A percentile compares a stretch with the other conserved stretches of the same genome.
These are phyloP conservation scores for Fusarium sp. DNA, from an alignment of 2,329 filamentous ascomycete species.

Conservation along the genomic window DNA sequence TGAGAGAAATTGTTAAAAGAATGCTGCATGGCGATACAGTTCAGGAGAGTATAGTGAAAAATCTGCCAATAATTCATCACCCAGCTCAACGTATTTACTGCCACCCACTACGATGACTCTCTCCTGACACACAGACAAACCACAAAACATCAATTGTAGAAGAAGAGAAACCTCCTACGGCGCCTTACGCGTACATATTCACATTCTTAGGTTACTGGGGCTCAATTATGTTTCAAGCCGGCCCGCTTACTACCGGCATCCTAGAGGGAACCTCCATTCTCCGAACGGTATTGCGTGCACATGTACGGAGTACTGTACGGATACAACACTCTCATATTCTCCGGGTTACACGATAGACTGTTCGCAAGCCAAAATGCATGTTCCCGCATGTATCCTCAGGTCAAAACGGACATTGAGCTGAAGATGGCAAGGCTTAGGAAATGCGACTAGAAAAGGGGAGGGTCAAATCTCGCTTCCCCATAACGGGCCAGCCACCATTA, in stretches of 20 bases:
- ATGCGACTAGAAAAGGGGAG: constrained; percentile 15
- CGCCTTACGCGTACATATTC: neutral
- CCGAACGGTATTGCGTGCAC: constrained; percentile 9
- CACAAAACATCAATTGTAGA: neutral
- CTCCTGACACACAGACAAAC: neutral
- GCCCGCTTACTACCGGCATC: constrained; percentile 4
- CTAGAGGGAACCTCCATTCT: neutral
- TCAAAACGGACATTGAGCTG: constrained; percentile 1
- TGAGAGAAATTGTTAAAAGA: neutral
- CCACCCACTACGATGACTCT: neutral
- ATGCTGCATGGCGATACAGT: neutral
- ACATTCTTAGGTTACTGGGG: neutral
- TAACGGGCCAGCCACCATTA: constrained; percentile 21
- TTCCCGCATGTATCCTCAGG: neutral
- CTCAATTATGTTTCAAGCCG: constrained; percentile 24
- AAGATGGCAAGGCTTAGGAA: neutral
- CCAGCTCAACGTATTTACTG: neutral
- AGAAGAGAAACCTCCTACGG: neutral
- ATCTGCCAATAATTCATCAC: neutral
- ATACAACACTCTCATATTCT: constrained; percentile 1
- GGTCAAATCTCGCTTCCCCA: constrained; percentile 40
- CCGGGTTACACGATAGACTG: constrained; percentile 2
- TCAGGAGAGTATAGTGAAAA: neutral
- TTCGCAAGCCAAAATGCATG: neutral
- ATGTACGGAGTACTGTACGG: neutral